Conservation (phyloP, 1,139 yeast species). For the Pneumocystis jirovecii region DNA sequence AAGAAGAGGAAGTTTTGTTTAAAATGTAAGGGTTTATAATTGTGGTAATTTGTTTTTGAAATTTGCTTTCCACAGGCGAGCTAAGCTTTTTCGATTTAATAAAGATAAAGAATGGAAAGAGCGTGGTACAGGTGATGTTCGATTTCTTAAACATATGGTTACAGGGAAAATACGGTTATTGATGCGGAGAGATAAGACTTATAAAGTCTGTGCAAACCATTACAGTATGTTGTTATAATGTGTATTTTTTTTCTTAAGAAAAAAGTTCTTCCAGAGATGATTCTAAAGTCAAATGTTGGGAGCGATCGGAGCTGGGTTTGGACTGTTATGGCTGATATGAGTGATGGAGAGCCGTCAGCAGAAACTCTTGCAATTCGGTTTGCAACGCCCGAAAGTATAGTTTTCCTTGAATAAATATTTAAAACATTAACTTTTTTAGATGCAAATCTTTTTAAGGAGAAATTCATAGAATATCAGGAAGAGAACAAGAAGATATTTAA, state of each 20-base stretch:
- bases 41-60: not conserved
- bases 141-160: conserved; percentile 77
- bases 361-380: conserved; percentile 93
- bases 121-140: conserved; percentile 98
- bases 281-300: conserved; percentile 83
- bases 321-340: conserved; percentile 81
- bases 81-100: conserved; percentile 85
- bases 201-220: conserved; percentile 96
- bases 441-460: conserved; percentile 89
- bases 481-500: conserved; percentile 34
- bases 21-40: conserved; percentile 38
- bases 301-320: conserved; percentile 98
- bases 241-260: not conserved
- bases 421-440: conserved; percentile 19
- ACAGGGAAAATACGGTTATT: conserved; percentile 71
- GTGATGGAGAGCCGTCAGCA: conserved; percentile 94
- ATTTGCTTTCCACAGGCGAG: conserved; percentile 33
- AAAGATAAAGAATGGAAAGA: conserved; percentile 88
- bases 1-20: conserved; percentile 75
- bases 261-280: conserved; percentile 56
- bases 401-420: not conserved
- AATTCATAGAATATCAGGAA: conserved; percentile 70
- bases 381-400: conserved; percentile 68
- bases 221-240: conserved; percentile 29
- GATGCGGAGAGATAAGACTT: conserved; percentile 98